Percentiles rank a stretch among this genome's conserved stretches.
These are phyloP conservation scores for Phanerochaete sordida DNA, from an alignment of 768 basidiomycete species.

Conservation along the genomic window DNA sequence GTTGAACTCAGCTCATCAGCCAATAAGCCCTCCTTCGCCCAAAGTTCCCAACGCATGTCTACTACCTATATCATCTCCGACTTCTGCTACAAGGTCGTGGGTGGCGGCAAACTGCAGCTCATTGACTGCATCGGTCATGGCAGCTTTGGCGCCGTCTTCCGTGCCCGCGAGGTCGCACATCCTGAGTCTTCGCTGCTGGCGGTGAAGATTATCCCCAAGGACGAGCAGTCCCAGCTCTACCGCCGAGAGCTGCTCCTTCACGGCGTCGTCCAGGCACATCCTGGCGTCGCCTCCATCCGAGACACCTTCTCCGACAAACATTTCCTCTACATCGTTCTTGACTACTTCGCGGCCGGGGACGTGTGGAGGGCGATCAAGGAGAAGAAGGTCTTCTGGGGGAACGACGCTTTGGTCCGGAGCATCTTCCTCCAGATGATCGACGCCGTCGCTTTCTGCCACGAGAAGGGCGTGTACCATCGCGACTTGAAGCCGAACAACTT, in stretches of 20 bases:
- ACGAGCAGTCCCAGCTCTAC: neutral
- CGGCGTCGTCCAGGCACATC: constrained; percentile 46
- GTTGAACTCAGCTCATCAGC: no score
- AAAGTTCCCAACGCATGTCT: no score
- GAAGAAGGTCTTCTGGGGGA: constrained; percentile 32
- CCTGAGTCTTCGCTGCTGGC: constrained; percentile 4
- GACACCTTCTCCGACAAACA: constrained; percentile 55
- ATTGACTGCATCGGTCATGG: constrained; percentile 84
- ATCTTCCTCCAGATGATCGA: constrained; percentile 56
- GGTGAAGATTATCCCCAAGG: constrained; percentile 19
- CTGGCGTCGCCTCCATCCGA: constrained; percentile 68
- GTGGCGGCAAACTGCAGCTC: constrained; percentile 49
- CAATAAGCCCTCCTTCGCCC: no score
- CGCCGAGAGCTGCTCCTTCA: constrained; percentile 37
- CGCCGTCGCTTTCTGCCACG: constrained; percentile 48
- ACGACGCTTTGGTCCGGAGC: constrained; percentile 41
- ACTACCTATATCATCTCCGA: no score
- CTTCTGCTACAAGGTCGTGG: no score
- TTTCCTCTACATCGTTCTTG: constrained; percentile 66
- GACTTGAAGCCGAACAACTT: constrained; percentile 57
- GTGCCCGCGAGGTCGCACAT: constrained; percentile 53
- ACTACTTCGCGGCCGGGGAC: constrained; percentile 39
- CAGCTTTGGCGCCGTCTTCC: constrained; percentile 92
- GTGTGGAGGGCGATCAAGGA: constrained; percentile 41
- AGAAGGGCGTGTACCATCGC: constrained; percentile 48